Conservation (phyloP, 805 yeast species). For the Lipomyces chichibuensis region DNA sequence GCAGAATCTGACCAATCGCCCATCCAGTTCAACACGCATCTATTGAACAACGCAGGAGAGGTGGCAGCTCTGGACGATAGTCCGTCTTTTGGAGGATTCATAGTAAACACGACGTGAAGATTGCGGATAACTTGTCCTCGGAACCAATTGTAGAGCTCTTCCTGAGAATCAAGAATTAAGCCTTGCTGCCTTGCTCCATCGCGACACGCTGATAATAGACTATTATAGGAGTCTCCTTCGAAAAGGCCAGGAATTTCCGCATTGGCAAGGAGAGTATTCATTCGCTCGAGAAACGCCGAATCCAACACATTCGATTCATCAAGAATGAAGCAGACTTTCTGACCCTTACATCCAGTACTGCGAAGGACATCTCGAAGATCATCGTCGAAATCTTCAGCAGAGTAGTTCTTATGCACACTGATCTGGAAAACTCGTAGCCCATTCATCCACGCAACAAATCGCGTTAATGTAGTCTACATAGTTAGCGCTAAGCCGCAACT, state of each 20-base stretch:
- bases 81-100: constrained; percentile 56
- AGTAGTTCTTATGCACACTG: constrained; percentile 57
- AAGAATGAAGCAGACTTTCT: constrained; percentile 68
- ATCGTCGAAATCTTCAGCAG: constrained; percentile 66
- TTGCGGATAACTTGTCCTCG: constrained; percentile 65
- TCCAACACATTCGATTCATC: constrained; percentile 81
- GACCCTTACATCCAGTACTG: constrained; percentile 57
- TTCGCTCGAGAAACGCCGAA: constrained; percentile 79
- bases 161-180: constrained; percentile 61
- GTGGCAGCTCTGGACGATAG: constrained; percentile 55
- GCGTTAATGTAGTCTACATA: constrained; percentile 58
- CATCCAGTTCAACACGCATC: constrained; percentile 89
- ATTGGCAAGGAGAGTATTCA: constrained; percentile 92
- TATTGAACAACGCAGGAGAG: constrained; percentile 86
- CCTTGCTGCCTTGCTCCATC: constrained; percentile 66
- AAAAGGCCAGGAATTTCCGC: constrained; percentile 91
- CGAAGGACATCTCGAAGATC: constrained; percentile 60
- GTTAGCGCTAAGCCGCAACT: not conserved
- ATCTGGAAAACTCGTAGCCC: constrained; percentile 68
- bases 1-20: constrained; percentile 73
- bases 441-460: constrained; percentile 90
- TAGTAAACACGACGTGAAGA: constrained; percentile 80
- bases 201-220: constrained; percentile 58
- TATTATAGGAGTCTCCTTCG: constrained; percentile 66
- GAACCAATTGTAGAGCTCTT: constrained; percentile 78